Conservation (phyloP, 371 early-diverging fungal species). For the Umbelopsis sp. region DNA sequence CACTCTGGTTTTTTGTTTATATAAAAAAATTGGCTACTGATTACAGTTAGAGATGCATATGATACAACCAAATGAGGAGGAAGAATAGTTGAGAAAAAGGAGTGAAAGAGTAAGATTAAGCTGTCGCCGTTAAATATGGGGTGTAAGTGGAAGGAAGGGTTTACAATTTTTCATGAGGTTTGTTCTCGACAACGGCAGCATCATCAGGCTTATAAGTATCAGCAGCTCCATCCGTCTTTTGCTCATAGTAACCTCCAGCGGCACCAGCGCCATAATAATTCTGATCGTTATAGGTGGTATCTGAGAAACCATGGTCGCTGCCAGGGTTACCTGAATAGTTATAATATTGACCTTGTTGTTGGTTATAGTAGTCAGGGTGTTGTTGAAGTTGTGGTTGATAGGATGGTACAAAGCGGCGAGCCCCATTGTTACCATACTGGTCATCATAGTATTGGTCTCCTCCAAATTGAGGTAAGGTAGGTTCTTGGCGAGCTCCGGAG, state of each 20-base stretch:
- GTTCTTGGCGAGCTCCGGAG: constrained; percentile 25
- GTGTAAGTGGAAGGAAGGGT: not conserved
- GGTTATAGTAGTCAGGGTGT: constrained; percentile 26
- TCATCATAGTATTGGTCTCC: constrained; percentile 46
- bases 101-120: not conserved
- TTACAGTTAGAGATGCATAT: constrained; percentile 13
- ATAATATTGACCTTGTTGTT: constrained; percentile 32
- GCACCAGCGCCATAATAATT: constrained; percentile 18
- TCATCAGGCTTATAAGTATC: constrained; percentile 15
- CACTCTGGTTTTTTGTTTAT: constrained; percentile 8
- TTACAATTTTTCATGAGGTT: constrained; percentile 18
- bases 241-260: constrained; percentile 35
- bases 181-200: constrained; percentile 17
- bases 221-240: not conserved
- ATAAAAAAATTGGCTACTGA: constrained; percentile 7
- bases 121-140: not conserved
- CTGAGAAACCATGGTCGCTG: constrained; percentile 6
- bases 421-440: constrained; percentile 22
- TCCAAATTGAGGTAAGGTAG: constrained; percentile 45
- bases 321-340: constrained; percentile 32
- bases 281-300: constrained; percentile 29
- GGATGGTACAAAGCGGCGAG: constrained; percentile 19
- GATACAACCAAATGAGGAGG: constrained; percentile 13
- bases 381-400: constrained; percentile 27
- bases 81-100: not conserved